Conservation (phyloP, 2,329 filamentous ascomycete species). For the Ceratocystis papillata region DNA sequence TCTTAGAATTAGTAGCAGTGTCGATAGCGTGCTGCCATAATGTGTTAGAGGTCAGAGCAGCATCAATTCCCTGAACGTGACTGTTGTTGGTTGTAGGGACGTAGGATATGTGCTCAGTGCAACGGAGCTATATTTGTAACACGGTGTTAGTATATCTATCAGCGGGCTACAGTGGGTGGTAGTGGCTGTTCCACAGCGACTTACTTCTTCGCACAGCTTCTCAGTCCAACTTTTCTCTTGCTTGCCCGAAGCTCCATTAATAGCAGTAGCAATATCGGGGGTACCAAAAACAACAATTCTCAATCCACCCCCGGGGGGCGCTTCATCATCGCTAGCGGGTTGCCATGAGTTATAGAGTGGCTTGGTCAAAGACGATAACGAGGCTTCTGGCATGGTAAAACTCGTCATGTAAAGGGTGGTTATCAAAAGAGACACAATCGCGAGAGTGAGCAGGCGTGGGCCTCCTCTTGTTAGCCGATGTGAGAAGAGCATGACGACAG, state of each 20-base stretch:
- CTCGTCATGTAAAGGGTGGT: slow-evolving; percentile 27
- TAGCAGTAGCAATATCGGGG: slow-evolving; percentile 34
- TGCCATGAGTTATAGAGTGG: slow-evolving; percentile 27
- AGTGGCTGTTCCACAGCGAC: slow-evolving; percentile 15
- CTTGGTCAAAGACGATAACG: slow-evolving; percentile 22
- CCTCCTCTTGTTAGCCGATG: slow-evolving; percentile 35
- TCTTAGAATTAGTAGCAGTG: slow-evolving; percentile 29
- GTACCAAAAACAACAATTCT: slow-evolving; percentile 44
- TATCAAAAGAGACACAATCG: slow-evolving; percentile 29
- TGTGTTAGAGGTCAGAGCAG: slow-evolving; percentile 41
- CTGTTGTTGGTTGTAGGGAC: slow-evolving; percentile 37
- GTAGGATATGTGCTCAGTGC: slow-evolving; percentile 38
- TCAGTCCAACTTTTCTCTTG: slow-evolving; percentile 38
- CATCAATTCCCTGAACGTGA: slow-evolving; percentile 29
- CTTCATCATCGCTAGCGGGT: slow-evolving; percentile 27
- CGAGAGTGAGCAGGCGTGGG: slow-evolving; percentile 29
- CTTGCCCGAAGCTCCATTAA: slow-evolving; percentile 30
- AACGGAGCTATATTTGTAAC: slow-evolving; percentile 35
- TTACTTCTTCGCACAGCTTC: slow-evolving; percentile 39
- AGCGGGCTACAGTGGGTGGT: background rate
- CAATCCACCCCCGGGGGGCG: slow-evolving; percentile 31
- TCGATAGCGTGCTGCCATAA: slow-evolving; percentile 37
- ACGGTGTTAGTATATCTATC: background rate
- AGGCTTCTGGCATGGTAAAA: slow-evolving; percentile 21
- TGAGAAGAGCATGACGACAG: slow-evolving; percentile 30